phyloP scores from a whole-genome alignment of 2,329 filamentous ascomycete species.

The Monosporascus sp. region DNA sequence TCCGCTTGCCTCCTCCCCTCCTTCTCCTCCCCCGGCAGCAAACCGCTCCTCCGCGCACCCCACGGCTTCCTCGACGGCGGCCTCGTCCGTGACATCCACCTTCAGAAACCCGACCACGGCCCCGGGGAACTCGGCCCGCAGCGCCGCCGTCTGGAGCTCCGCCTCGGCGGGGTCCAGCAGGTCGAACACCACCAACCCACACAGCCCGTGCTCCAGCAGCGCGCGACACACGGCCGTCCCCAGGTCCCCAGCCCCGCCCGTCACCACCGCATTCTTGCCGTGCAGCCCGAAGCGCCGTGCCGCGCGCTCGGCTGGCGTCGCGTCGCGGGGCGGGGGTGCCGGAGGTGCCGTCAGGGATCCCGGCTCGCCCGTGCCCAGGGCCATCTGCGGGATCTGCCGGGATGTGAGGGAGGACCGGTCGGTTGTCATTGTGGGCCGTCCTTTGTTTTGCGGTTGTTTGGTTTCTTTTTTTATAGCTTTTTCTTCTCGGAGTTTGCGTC shows the following conservation, averaged over 20 bases:
- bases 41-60: slow-evolving; percentile 17
- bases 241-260: slow-evolving; percentile 26
- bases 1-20: slow-evolving; percentile 28
- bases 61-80: slow-evolving; percentile 33
- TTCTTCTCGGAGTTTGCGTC: too few relatives aligned
- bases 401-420: slow-evolving; percentile 19
- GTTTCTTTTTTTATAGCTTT: too few relatives aligned
- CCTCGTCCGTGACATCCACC: slow-evolving; percentile 56
- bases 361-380: slow-evolving; percentile 17
- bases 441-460: too few relatives aligned
- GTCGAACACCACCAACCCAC: slow-evolving; percentile 28
- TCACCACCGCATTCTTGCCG: slow-evolving; percentile 25
- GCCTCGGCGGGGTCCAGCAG: slow-evolving; percentile 18
- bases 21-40: slow-evolving; percentile 3
- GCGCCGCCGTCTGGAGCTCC: slow-evolving; percentile 32
- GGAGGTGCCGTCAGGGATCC: slow-evolving; percentile 19
- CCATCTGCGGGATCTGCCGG: slow-evolving; percentile 20
- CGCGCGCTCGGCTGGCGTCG: slow-evolving; percentile 15
- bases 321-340: slow-evolving; percentile 14
- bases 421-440: slow-evolving; percentile 12
- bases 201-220: slow-evolving; percentile 26
- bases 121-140: slow-evolving; percentile 50
- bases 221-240: slow-evolving; percentile 22
- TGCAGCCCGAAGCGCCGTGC: slow-evolving; percentile 20
- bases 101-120: slow-evolving; percentile 43